Percentiles rank a stretch among this genome's conserved stretches.
phyloP scores from a whole-genome alignment of 371 early-diverging fungal genomes.

The Entomophthora muscae region DNA sequence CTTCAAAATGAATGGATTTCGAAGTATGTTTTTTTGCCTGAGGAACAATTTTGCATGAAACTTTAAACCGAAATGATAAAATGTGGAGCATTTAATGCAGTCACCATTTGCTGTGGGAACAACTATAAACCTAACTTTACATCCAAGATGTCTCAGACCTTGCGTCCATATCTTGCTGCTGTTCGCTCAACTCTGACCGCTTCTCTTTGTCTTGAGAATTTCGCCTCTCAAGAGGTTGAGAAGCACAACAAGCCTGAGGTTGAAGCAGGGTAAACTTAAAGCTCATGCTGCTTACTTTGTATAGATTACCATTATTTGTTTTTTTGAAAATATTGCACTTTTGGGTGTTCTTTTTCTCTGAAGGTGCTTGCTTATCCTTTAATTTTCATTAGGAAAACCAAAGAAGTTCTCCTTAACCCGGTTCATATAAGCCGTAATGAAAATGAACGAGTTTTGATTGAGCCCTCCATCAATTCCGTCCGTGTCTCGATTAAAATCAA shows the following conservation, averaged over 20 bases:
- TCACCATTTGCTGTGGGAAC: no score
- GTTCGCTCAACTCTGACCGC: constrained; percentile 88
- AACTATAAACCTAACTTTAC: no score
- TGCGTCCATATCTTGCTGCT: constrained; percentile 87
- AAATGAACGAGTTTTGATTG: constrained; percentile 86
- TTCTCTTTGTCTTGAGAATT: constrained; percentile 89
- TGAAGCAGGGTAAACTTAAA: constrained; percentile 55
- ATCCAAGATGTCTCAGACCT: constrained; percentile 63
- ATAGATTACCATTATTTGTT: no score
- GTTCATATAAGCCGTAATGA: constrained; percentile 83
- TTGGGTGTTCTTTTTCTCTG: no score
- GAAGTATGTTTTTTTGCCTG: no score
- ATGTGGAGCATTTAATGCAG: no score
- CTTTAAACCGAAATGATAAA: no score
- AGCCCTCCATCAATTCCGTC: constrained; percentile 83
- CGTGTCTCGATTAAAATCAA: constrained; percentile 91
- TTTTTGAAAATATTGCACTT: no score
- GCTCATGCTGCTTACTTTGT: not conserved
- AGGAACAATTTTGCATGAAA: no score
- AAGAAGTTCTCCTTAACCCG: constrained; percentile 78
- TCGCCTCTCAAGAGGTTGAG: constrained; percentile 91
- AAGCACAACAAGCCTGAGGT: constrained; percentile 96
- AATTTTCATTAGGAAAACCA: constrained; percentile 28
- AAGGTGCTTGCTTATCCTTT: no score
- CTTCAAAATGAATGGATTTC: no score